These are phyloP conservation scores for Gynochthodes officinalis DNA, from an alignment of 257 asterid genomes.

Conservation along the genomic window DNA sequence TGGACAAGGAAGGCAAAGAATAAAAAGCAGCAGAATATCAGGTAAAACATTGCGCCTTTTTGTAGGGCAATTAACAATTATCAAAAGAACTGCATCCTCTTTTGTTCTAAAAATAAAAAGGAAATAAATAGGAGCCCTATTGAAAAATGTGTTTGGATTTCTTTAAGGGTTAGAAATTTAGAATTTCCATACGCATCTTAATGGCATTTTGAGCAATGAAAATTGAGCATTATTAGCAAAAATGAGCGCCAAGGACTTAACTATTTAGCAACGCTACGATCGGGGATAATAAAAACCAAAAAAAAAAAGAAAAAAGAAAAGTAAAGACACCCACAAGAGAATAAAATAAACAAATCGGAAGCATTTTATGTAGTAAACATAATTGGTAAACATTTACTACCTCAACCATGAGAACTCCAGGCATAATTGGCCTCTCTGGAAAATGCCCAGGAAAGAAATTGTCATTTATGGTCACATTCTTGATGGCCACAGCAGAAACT, in stretches of 20 bases:
- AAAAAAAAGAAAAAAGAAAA: not conserved
- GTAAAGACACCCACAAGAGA: not conserved
- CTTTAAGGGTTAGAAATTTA: not conserved
- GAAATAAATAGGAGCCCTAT: not conserved
- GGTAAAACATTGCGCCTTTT: not conserved
- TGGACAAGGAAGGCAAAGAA: not conserved
- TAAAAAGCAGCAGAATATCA: not conserved
- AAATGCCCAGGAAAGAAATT: constrained; percentile 92
- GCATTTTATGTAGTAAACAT: constrained; percentile 14
- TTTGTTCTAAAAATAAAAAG: not conserved
- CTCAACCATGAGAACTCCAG: constrained; percentile 98
- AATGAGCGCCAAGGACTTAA: not conserved
- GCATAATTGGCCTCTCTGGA: constrained; percentile 95
- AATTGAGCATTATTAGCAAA: not conserved
- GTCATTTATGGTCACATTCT: constrained; percentile 89
- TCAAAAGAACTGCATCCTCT: not conserved
- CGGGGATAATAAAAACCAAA: too few relatives aligned
- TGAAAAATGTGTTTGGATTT: not conserved
- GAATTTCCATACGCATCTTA: not conserved
- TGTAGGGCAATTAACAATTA: not conserved
- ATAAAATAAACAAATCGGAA: not conserved
- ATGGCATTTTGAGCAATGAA: not conserved
- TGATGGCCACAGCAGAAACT: constrained; percentile 83
- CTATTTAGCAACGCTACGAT: not conserved
- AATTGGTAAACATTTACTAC: constrained; percentile 27